phyloP scores from a whole-genome alignment of 2,329 filamentous ascomycete species.

The Fusarium sacchari region DNA sequence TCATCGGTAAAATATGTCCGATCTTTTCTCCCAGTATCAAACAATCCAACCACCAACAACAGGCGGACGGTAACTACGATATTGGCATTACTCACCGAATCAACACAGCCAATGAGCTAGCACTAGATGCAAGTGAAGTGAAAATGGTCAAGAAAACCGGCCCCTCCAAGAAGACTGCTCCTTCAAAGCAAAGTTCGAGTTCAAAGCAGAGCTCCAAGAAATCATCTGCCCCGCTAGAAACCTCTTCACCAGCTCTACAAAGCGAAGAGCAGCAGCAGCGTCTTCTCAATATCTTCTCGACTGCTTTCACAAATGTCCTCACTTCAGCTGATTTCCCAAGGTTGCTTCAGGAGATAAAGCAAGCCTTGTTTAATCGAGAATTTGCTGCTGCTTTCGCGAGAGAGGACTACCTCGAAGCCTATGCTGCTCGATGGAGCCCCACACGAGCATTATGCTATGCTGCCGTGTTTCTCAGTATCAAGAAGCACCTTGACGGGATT shows the following conservation, averaged over 20 bases:
- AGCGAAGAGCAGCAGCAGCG: conserved; percentile 65
- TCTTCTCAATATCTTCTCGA: conserved; percentile 77
- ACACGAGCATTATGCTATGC: conserved; percentile 84
- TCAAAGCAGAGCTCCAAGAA: conserved; percentile 35
- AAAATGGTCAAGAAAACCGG: conserved; percentile 42
- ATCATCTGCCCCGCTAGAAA: conserved; percentile 16
- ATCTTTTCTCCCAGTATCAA: conserved; percentile 8
- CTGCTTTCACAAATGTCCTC: conserved; percentile 67
- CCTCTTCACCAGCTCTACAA: conserved; percentile 28
- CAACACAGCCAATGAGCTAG: conserved; percentile 7
- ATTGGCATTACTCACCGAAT: not conserved
- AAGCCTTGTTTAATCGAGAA: conserved; percentile 85
- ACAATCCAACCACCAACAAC: not conserved
- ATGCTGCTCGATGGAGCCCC: conserved; percentile 91
- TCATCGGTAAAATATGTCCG: conserved; percentile 20
- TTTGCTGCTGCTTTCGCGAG: conserved; percentile 82
- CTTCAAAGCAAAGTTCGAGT: conserved; percentile 15
- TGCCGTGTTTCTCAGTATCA: conserved; percentile 58
- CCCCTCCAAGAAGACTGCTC: conserved; percentile 34
- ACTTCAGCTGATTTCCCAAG: conserved; percentile 58
- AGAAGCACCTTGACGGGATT: conserved; percentile 47
- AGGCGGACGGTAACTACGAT: conserved; percentile 2
- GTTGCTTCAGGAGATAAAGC: conserved; percentile 83
- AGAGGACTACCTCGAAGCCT: conserved; percentile 78
- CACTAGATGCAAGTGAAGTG: not conserved